These are phyloP conservation scores for Halteria grandinella DNA, from an alignment of 73 alveolate genomes.

Conservation along the genomic window DNA sequence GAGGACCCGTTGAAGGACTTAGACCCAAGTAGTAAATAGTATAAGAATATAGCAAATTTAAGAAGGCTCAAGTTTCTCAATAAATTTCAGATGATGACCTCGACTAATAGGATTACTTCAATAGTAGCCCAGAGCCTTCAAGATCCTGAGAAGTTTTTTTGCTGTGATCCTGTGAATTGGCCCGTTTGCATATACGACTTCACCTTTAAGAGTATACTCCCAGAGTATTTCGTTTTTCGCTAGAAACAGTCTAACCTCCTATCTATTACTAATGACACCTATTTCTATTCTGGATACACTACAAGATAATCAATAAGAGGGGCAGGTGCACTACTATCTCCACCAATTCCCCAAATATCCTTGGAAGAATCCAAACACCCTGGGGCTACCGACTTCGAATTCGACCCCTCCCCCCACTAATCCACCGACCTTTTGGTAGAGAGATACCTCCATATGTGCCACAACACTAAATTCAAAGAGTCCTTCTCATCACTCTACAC, in stretches of 20 bases:
- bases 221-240: slow-evolving; percentile 15
- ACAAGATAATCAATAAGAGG: no score
- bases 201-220: not conserved
- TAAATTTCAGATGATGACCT: slow-evolving; percentile 18
- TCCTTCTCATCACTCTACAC: no score
- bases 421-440: no score
- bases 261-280: not conserved
- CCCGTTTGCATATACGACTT: slow-evolving; percentile 65
- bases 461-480: no score
- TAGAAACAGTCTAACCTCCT: not conserved
- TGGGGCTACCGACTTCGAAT: no score
- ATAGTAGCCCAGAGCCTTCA: slow-evolving; percentile 7
- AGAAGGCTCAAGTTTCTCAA: slow-evolving; percentile 37
- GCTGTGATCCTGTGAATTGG: slow-evolving; percentile 50
- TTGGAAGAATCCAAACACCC: no score
- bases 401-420: no score
- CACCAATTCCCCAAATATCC: no score
- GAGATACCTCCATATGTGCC: no score
- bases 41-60: not conserved
- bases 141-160: not conserved
- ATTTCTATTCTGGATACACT: not conserved
- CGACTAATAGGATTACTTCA: slow-evolving; percentile 6
- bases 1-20: not conserved
- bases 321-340: no score
- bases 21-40: not conserved